Base-by-base conservation (phyloP, 257 asterid genomes). In the Galeopsis tetrahit region DNA sequence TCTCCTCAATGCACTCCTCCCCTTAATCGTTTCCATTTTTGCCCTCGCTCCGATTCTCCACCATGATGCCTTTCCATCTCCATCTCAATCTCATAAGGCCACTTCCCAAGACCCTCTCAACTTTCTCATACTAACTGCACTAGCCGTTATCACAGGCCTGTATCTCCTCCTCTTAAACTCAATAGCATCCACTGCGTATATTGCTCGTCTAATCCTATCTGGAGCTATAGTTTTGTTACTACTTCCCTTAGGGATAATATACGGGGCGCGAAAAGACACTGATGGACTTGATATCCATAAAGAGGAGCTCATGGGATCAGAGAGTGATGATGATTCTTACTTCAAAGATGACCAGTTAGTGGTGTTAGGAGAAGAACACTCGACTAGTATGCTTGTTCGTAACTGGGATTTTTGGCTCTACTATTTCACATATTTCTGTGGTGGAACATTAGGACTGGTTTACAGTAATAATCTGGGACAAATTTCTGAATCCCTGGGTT, bases 401-500 rank as follows among this genome's bases (percentile, higher is more conserved):
- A 67, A 81, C 21, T 62, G 64, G 77, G 96, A 89, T 35, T 89
- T 89, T 64, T 89, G 96, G 96, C 80, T 89, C 7, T 89, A 87
- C 80, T 87, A 76, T 71, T 52, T 80, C 5, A 81, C 88, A 15
- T 89, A 89, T 70, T 75, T 85, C 43, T 83, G 89, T 56, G 85
- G 92, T 31, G 96, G 90, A 66, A 89, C 96, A 7, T 76, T 84
- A 5, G 92, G 88, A 43, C 77, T 89, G 14, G 86, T 83, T 56
- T 89, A 87, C 33, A 81, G 84, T 42, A 89, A 89, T 82, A 89
- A 86, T 78, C 82, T 89, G 5, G 96, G 96, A 36, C 94, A 89
- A 72, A 83, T 89, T 53, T 83, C 85, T 5, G 78, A 89, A 65
- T 83, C 96, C 35, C 84, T 85, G 55, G 94, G 92, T 62, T 83